A percentile compares a stretch with the other conserved stretches of the same genome.
Conservation (phyloP, 257 asterid species). For the Phtheirospermum japonicum region DNA sequence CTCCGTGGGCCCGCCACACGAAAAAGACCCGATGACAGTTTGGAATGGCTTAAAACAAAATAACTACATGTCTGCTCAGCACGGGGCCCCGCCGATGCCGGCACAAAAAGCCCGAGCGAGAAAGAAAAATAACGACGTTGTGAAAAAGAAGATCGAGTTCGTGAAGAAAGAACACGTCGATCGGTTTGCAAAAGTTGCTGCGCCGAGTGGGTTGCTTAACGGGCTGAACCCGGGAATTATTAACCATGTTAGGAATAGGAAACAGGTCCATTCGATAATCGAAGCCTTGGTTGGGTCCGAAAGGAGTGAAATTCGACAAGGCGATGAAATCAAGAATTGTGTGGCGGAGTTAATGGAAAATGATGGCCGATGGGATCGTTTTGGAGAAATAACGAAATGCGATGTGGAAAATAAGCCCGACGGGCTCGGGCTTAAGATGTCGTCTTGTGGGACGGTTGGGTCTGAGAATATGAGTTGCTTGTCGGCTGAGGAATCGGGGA, state of each 20-base stretch:
- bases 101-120: constrained; percentile 51
- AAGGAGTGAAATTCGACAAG: constrained; percentile 35
- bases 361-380: constrained; percentile 33
- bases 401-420: constrained; percentile 33
- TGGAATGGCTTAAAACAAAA: constrained; percentile 76
- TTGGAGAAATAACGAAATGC: constrained; percentile 26
- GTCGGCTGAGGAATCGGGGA: constrained; percentile 55
- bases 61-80: constrained; percentile 46
- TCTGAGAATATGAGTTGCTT: constrained; percentile 49
- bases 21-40: constrained; percentile 50
- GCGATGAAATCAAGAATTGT: constrained; percentile 27
- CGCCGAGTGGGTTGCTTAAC: constrained; percentile 77
- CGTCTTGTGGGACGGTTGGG: constrained; percentile 39
- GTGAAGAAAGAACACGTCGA: constrained; percentile 69
- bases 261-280: constrained; percentile 74
- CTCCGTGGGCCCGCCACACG: constrained; percentile 53
- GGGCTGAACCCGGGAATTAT: constrained; percentile 82
- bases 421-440: constrained; percentile 47
- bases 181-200: constrained; percentile 72
- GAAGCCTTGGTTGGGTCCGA: constrained; percentile 67
- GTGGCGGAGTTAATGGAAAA: constrained; percentile 28
- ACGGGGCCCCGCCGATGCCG: constrained; percentile 43
- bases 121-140: constrained; percentile 40
- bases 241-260: constrained; percentile 77
- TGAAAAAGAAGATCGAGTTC: constrained; percentile 56